These are phyloP conservation scores for Platismatia glauca DNA, from an alignment of 495 filamentous ascomycete species.

Conservation along the genomic window DNA sequence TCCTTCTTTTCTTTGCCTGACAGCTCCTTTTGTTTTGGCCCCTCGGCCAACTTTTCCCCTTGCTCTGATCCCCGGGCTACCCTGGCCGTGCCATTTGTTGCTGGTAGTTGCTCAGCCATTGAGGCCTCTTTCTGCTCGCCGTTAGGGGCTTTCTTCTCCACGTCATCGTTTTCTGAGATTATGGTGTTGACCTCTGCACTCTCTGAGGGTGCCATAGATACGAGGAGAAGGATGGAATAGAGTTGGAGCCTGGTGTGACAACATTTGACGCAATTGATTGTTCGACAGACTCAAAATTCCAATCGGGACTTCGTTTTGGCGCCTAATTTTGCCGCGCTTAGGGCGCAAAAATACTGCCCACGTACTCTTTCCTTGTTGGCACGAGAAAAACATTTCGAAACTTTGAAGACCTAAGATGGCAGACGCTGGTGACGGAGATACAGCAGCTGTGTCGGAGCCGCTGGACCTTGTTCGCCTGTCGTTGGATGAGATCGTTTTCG, in stretches of 20 bases:
- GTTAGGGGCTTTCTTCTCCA: conserved; percentile 4
- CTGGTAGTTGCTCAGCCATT: neutral
- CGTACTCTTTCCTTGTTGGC: neutral
- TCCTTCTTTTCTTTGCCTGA: conserved; percentile 66
- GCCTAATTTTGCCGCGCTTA: conserved; percentile 3
- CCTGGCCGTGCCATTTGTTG: conserved; percentile 18
- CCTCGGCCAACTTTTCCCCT: conserved; percentile 20
- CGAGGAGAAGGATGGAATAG: neutral
- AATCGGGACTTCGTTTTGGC: neutral
- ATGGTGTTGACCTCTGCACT: neutral
- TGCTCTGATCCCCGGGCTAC: conserved; percentile 30
- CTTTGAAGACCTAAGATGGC: conserved; percentile 44
- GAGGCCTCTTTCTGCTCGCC: neutral
- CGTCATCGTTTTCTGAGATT: neutral
- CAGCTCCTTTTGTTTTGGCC: conserved; percentile 39
- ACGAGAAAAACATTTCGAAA: neutral
- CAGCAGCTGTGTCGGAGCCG: conserved; percentile 66
- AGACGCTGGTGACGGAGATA: conserved; percentile 56
- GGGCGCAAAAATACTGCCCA: conserved; percentile 8
- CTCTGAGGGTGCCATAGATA: conserved; percentile 3
- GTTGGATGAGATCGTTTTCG: conserved; percentile 91
- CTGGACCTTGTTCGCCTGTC: conserved; percentile 91
- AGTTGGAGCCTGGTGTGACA: neutral
- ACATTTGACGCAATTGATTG: neutral
- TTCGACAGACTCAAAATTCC: conserved; percentile 12